Evolutionary conservation across 805 yeast species (phyloP).

Genomic region (Schizosaccharomyces pombe): DNA sequence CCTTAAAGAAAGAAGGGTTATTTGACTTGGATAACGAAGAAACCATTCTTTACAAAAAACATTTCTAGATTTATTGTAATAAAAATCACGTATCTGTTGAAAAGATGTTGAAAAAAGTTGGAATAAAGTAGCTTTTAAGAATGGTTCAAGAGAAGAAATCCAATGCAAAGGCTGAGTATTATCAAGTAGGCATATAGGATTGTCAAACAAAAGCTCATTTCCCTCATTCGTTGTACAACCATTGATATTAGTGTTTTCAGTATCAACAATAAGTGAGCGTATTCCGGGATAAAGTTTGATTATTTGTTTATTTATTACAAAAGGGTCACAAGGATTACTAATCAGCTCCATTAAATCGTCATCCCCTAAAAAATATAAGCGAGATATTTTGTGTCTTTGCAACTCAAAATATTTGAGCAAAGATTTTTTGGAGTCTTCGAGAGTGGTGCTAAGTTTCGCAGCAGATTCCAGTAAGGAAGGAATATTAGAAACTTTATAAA

Average conservation of each 20-base stretch:
- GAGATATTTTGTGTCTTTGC: conserved; percentile 53
- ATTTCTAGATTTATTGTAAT: not conserved
- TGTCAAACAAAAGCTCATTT: not conserved
- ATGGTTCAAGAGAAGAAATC: not conserved
- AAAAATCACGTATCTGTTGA: not conserved
- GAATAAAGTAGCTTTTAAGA: not conserved
- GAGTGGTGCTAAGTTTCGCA: conserved; percentile 25
- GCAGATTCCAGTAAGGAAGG: too few species aligned
- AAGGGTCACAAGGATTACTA: not conserved
- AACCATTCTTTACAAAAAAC: not conserved
- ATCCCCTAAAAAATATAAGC: conserved; percentile 74
- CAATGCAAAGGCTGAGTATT: not conserved
- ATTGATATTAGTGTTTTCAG: too few species aligned
- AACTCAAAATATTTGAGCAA: conserved; percentile 56
- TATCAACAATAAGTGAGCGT: not conserved
- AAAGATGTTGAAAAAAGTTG: not conserved
- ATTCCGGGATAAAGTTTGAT: not conserved
- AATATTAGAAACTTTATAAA: too few species aligned
- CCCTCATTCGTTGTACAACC: too few species aligned
- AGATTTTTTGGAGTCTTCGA: conserved; percentile 39
- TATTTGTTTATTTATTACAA: not conserved
- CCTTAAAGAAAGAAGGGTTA: not conserved
- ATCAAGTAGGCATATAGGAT: not conserved
- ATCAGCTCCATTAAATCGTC: conserved; percentile 59
- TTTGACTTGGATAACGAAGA: not conserved